Conservation (phyloP, 2,329 filamentous ascomycete genomes). For the Paracorniculantispora psalliotae region DNA sequence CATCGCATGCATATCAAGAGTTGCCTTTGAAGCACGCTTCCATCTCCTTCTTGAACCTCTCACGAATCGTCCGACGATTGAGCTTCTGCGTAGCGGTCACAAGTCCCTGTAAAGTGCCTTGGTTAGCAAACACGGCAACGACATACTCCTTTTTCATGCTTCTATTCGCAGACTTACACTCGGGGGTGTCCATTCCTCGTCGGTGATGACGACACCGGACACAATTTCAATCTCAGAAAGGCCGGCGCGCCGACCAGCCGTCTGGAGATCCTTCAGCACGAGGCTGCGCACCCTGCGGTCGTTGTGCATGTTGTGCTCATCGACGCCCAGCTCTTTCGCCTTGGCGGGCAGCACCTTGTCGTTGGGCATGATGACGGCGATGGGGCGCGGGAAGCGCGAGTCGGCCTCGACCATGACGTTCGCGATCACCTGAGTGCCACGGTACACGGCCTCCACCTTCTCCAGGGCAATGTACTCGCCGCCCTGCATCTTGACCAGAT, state of each 20-base stretch:
- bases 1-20: too few relatives aligned
- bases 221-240: constrained; percentile 69
- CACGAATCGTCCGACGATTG: constrained; percentile 48
- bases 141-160: too few relatives aligned
- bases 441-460: constrained; percentile 90
- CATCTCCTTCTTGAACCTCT: constrained; percentile 48
- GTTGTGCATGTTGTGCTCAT: constrained; percentile 62
- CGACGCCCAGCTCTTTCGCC: constrained; percentile 56
- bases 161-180: constrained; percentile 65
- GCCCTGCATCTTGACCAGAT: constrained; percentile 90
- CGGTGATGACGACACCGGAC: constrained; percentile 68
- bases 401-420: constrained; percentile 89
- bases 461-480: constrained; percentile 97
- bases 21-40: constrained; percentile 33
- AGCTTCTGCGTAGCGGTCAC: constrained; percentile 60
- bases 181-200: constrained; percentile 83
- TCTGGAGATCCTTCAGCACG: constrained; percentile 64
- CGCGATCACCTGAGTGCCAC: constrained; percentile 68
- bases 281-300: constrained; percentile 58
- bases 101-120: constrained; percentile 40
- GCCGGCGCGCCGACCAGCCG: constrained; percentile 59
- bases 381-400: constrained; percentile 65
- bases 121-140: neutral
- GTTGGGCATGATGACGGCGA: constrained; percentile 72
- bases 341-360: constrained; percentile 58